Base-by-base conservation (phyloP, 495 filamentous ascomycete genomes). In the Penicillium antarcticum region DNA sequence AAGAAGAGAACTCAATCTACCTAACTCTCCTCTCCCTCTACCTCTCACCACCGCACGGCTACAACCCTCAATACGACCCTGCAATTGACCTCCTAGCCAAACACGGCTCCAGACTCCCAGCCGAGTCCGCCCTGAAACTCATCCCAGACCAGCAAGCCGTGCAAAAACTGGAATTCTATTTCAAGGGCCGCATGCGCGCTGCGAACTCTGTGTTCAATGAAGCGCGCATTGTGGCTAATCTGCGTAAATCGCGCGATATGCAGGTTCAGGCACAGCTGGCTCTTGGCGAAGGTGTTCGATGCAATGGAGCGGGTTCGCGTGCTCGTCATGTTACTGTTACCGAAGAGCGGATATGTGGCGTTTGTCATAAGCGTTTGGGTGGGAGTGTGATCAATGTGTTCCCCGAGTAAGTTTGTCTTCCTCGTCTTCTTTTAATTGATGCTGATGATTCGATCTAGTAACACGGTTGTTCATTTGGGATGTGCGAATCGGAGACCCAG, bases 301-400 rank as follows among this genome's bases (percentile, higher is more conserved):
- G 69, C 5, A 29, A 29, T 9, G 71, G 69, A 45, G 24, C 24
- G 5, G 75, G 72, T 8, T 83, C 82, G 0, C 73, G 85, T 55
- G 90, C 87, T 59, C 74, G 87, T 49, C 75, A 85, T 53, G 90
- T 95, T 26, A 80, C 90, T 7, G 81, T 98, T 50, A 77, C 74
- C 2, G 92, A 98, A 58, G 91, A 97, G 56, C 78, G 88, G 51
- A 86, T 94, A 18, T 98, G 94, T 66, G 84, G 87, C 10, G 87
- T 94, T 33, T 98, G 94, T 65, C 86, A 95, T 66, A 97, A 96
- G 73, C 73, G 94, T 49, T 79, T 98, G 54, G 94, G 95, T 6
- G 84, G 88, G 12, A 94, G 87, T 68, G 94, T 95, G 16, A 87
- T 97, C 45, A 81, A 84, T 63, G 84, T 88, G 47, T 80, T 83